Evolutionary conservation across 2,329 filamentous ascomycete species (phyloP).

Genomic region (Penicillium hesseltinei): DNA sequence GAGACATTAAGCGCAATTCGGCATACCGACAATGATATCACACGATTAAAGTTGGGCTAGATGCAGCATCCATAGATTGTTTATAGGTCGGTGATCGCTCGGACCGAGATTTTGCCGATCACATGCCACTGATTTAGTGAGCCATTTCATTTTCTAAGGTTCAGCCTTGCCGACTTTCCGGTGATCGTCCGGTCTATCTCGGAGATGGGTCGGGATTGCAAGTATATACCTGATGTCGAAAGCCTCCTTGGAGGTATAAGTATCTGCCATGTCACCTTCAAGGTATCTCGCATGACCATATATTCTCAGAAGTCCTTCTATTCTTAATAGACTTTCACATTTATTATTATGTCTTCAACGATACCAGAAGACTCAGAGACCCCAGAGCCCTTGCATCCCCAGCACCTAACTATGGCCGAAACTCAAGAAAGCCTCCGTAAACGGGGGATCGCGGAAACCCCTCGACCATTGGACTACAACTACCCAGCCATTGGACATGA

Average conservation of each 20-base stretch:
- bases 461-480: conserved; percentile 28
- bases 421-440: conserved; percentile 25
- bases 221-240: not conserved
- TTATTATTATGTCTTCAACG: conserved; percentile 10
- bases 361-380: conserved; percentile 7
- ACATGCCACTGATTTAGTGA: not conserved
- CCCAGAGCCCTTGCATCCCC: not conserved
- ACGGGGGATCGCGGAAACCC: conserved; percentile 23
- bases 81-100: not conserved
- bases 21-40: not conserved
- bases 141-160: not conserved
- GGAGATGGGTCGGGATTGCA: conserved; percentile 19
- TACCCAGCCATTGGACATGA: conserved; percentile 30
- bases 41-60: not conserved
- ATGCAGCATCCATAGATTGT: not conserved
- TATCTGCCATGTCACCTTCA: not conserved
- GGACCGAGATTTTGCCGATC: not conserved
- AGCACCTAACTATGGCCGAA: conserved; percentile 9
- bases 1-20: not conserved
- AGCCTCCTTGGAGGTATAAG: conserved; percentile 12
- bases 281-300: not conserved
- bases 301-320: not conserved
- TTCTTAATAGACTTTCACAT: not conserved
- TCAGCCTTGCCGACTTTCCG: not conserved
- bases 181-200: conserved; percentile 12